Evolutionary conservation across 2,329 filamentous ascomycete genomes (phyloP), one percentile per base, ranked within the genome.

Genomic region (Hawksworthiomyces lignivorus): DNA sequence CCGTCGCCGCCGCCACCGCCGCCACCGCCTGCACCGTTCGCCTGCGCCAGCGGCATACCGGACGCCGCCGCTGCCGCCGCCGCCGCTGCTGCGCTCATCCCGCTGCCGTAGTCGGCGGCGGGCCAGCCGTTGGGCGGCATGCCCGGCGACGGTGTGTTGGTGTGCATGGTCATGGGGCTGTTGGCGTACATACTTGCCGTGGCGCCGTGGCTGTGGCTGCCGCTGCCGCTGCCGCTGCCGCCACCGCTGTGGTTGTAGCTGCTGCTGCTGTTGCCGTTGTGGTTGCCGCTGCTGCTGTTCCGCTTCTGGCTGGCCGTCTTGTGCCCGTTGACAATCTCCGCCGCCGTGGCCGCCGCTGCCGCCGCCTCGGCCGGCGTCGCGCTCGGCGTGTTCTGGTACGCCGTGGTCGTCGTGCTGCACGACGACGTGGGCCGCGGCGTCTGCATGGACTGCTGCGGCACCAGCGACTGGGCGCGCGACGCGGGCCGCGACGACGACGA

Each of bases 61-160:
- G 8, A 12, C 24, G 12, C 45, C 64, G 50, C 52, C 56, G 27
- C 57, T 55, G 12, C 31, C 49, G 24, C 49, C 57, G 34, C 59
- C 54, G n/a, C 52, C 44, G 27, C 59, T 54, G 4, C 56, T 55
- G 46, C 67, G 69, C 18, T 74, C 70, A 31, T 32, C 10, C 14
- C 15, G 21, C 18, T 40, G 17, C 20, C 33, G 17, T 42, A 47
- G 21, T 45, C 42, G 7, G 22, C 9, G 8, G 41, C 62, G n/a
- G n/a, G n/a, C 72, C 72, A 76, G 5, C 63, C 65, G 3, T 60
- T 61, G 2, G 68, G 63, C 8, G 61, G 60, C 28, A 64, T 58
- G 4, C 64, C 64, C 0, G 72, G 71, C 12, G 70, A 73, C 5
- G 65, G 58, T 5, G 57, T 60, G 24, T 64, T 65, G 42, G 60